These are phyloP conservation scores for Phaeosphaeria sp. DNA, from an alignment of 2,329 filamentous ascomycete species.

Conservation along the genomic window DNA sequence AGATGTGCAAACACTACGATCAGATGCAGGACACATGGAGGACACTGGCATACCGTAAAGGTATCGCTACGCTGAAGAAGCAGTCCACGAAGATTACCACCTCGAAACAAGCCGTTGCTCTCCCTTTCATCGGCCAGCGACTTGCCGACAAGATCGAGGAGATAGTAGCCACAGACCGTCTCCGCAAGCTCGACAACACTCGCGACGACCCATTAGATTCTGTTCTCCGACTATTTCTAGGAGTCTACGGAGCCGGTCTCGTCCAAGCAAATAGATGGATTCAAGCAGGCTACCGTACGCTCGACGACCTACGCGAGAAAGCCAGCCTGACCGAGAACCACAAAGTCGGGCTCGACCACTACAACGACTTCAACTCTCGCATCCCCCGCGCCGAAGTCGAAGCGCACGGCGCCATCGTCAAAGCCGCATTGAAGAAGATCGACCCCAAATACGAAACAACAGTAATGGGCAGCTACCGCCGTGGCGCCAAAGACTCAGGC, in stretches of 20 bases:
- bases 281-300: conserved; percentile 73
- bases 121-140: conserved; percentile 74
- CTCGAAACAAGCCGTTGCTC: conserved; percentile 69
- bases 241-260: conserved; percentile 80
- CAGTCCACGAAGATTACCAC: conserved; percentile 70
- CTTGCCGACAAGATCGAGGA: conserved; percentile 89
- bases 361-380: conserved; percentile 77
- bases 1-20: conserved; percentile 81
- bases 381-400: conserved; percentile 81
- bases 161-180: conserved; percentile 75
- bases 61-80: conserved; percentile 73
- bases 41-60: conserved; percentile 76
- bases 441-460: conserved; percentile 73
- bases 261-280: conserved; percentile 78
- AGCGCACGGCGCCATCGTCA: conserved; percentile 71
- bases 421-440: conserved; percentile 62
- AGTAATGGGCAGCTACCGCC: conserved; percentile 83
- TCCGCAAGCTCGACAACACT: conserved; percentile 75
- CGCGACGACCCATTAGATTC: conserved; percentile 70
- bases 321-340: conserved; percentile 74
- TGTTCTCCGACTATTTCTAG: conserved; percentile 72
- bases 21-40: conserved; percentile 81
- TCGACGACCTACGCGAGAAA: conserved; percentile 71
- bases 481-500: conserved; percentile 75
- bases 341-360: conserved; percentile 77